Evolutionary conservation across 805 yeast genomes (phyloP).

Genomic region (Kluyveromyces wickerhamii): DNA sequence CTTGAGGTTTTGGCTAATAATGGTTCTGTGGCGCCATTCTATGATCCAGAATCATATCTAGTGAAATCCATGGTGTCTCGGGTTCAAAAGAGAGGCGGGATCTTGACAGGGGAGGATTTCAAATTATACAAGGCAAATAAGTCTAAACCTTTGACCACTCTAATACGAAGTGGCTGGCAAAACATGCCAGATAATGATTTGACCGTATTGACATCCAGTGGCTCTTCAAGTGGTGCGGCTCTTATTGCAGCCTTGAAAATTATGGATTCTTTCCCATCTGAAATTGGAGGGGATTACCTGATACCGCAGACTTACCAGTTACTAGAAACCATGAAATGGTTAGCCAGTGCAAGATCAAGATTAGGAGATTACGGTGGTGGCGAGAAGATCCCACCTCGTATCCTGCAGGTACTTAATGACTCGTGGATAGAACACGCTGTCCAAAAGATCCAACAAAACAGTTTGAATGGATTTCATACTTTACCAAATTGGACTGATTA

Average conservation of each 20-base stretch:
- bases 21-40: slow-evolving; percentile 72
- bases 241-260: slow-evolving; percentile 66
- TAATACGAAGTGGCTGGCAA: slow-evolving; percentile 20
- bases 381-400: slow-evolving; percentile 28
- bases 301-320: slow-evolving; percentile 54
- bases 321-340: slow-evolving; percentile 89
- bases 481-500: slow-evolving; percentile 60
- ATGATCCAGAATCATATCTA: slow-evolving; percentile 74
- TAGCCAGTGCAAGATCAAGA: slow-evolving; percentile 77
- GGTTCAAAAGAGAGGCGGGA: slow-evolving; percentile 54
- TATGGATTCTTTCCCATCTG: slow-evolving; percentile 39
- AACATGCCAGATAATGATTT: slow-evolving; percentile 33
- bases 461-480: slow-evolving; percentile 34
- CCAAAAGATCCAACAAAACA: slow-evolving; percentile 42
- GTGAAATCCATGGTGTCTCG: slow-evolving; percentile 50
- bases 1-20: slow-evolving; percentile 60
- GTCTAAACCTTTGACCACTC: slow-evolving; percentile 29
- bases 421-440: slow-evolving; percentile 53
- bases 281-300: slow-evolving; percentile 39
- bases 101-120: slow-evolving; percentile 60
- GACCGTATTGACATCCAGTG: slow-evolving; percentile 50
- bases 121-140: slow-evolving; percentile 44
- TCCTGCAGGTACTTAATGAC: slow-evolving; percentile 37
- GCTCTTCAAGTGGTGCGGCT: slow-evolving; percentile 82
- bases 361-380: slow-evolving; percentile 57